A percentile compares a stretch with the other conserved stretches of the same genome.
Conservation (phyloP, 1,139 yeast species). For the Candida glucosophila region DNA sequence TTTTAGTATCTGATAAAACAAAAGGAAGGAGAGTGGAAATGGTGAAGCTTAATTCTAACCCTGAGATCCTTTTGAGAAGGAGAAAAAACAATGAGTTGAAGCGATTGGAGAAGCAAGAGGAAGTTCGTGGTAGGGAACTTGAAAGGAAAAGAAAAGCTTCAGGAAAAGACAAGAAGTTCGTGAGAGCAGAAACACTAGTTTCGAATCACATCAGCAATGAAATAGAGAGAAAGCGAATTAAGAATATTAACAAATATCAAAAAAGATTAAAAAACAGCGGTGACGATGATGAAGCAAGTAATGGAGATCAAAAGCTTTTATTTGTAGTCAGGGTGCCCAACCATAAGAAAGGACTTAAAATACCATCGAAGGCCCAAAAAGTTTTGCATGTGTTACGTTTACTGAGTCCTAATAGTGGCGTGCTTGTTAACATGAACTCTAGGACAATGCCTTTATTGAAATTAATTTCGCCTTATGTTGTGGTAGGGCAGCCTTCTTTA, state of each 20-base stretch:
- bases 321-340: slow-evolving; percentile 61
- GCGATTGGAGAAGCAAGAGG: slow-evolving; percentile 56
- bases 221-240: slow-evolving; percentile 60
- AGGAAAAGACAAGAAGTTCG: slow-evolving; percentile 36
- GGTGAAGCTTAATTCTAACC: slow-evolving; percentile 58
- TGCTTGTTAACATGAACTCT: slow-evolving; percentile 54
- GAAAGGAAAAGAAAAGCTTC: slow-evolving; percentile 31
- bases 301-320: slow-evolving; percentile 34
- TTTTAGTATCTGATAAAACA: no score
- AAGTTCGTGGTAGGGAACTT: slow-evolving; percentile 21
- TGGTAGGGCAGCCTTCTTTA: slow-evolving; percentile 65
- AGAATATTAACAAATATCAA: slow-evolving; percentile 49
- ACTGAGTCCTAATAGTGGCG: slow-evolving; percentile 54
- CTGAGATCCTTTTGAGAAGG: slow-evolving; percentile 67
- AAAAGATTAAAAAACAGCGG: slow-evolving; percentile 9
- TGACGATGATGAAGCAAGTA: slow-evolving; percentile 9
- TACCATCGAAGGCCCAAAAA: slow-evolving; percentile 59
- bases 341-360: slow-evolving; percentile 46
- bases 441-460: slow-evolving; percentile 52
- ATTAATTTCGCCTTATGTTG: slow-evolving; percentile 62
- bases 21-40: no score
- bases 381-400: slow-evolving; percentile 53
- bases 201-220: slow-evolving; percentile 55
- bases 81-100: slow-evolving; percentile 70
- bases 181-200: slow-evolving; percentile 67